Evolutionary conservation across 192 early-diverging fungal species (phyloP), one percentile per base, ranked within the genome.

Genomic region (Linnemannia schmuckeri): DNA sequence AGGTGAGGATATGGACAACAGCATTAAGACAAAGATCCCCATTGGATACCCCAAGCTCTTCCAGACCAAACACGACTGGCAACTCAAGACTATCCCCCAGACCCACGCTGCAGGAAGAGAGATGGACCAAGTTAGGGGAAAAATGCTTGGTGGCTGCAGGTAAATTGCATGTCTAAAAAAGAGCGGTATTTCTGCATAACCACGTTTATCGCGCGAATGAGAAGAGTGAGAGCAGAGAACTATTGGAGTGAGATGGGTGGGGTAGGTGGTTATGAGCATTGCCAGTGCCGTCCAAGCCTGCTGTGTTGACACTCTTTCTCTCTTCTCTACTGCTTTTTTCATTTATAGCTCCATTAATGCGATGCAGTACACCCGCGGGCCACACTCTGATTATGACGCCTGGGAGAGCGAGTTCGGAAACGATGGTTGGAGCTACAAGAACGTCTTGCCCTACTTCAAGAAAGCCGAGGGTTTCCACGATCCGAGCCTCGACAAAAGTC

Each of bases 71-170:
- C 63, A 75, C n/a, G 74, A 82, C 33, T 75, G 74, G 74, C 61
- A 72, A 2, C 49, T 74, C 49, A 82, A 49, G 24, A 72, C 80
- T 17, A 42, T 57, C 12, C 74, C 80, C 33, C 80, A 82, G 27
- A 69, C 57, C 38, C 80, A 82, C 38, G 80, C 80, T 0, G 76
- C 76, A n/a, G 68, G 74, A 20, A 69, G 80, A 40, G 49, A 41
- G 35, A 37, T 82, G 38, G 49, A 40, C 17, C 80, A 76, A 15
- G 35, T 61, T 69, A 74, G 80, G 41, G 80, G 80, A 15, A 38
- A 47, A 12, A 70, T 82, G 44, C 55, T 82, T 1, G 80, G 80
- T 12, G 80, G 80, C 15, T 76, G 73, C 73, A 80, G 78, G 78
- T 80, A 63, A 72, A 33, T 22, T 30, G 35, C 7, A 4, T 18